These are phyloP conservation scores for Fraxinus sp. DNA, from an alignment of 305 asterid species.

Conservation along the genomic window DNA sequence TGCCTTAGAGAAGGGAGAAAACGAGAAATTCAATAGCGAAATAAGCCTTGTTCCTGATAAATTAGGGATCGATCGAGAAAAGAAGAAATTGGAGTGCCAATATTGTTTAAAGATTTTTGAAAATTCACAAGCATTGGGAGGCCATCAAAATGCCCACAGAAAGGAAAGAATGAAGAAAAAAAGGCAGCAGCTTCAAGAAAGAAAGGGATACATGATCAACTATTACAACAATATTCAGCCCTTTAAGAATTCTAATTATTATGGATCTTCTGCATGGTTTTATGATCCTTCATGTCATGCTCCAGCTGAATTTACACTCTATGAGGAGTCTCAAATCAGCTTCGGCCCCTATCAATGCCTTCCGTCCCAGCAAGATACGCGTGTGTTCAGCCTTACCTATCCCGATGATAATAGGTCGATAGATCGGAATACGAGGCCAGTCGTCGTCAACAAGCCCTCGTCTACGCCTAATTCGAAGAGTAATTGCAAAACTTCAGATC, in stretches of 20 bases:
- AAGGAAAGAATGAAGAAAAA: constrained; percentile 85
- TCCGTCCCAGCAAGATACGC: constrained; percentile 34
- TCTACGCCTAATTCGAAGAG: constrained; percentile 37
- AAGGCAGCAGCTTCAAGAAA: constrained; percentile 74
- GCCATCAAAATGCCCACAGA: constrained; percentile 95
- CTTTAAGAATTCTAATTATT: constrained; percentile 25
- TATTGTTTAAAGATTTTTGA: constrained; percentile 71
- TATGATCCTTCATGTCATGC: constrained; percentile 44
- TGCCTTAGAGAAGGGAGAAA: constrained; percentile 8
- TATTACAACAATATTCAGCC: constrained; percentile 56
- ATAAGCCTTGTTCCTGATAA: background rate
- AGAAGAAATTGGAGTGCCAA: constrained; percentile 73
- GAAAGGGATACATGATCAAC: constrained; percentile 54
- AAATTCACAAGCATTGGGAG: constrained; percentile 89
- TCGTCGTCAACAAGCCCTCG: constrained; percentile 21
- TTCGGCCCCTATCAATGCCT: constrained; percentile 31
- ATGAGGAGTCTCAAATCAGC: constrained; percentile 63
- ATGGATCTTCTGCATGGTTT: constrained; percentile 44
- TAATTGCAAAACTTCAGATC: constrained; percentile 50
- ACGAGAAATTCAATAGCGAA: constrained; percentile 4
- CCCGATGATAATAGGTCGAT: constrained; percentile 24
- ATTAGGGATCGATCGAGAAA: background rate
- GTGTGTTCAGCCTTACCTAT: constrained; percentile 44
- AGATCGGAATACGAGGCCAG: constrained; percentile 27
- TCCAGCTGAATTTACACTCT: constrained; percentile 30